These are phyloP conservation scores for Epipyxis sp. DNA, from an alignment of 108 stramenopile genomes.

Conservation along the genomic window DNA sequence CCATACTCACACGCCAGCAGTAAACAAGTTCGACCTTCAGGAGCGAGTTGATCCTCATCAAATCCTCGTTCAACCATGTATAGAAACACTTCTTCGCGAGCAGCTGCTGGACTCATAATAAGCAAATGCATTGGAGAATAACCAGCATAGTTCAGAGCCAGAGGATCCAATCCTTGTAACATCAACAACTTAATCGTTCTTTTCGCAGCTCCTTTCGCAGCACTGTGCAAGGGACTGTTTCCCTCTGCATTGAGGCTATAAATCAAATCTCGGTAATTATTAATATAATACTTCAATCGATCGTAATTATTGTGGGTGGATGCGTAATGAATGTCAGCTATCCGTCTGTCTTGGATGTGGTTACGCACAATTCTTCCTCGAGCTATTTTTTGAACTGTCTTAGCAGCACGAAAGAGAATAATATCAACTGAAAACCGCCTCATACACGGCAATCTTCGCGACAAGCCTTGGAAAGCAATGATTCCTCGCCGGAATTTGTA, in stretches of 20 bases:
- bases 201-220: conserved; percentile 16
- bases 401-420: background rate
- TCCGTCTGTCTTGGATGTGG: background rate
- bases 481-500: background rate
- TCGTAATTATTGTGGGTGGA: conserved; percentile 18
- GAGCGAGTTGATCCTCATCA: conserved; percentile 16
- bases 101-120: background rate
- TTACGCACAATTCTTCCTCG: background rate
- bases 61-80: conserved; percentile 28
- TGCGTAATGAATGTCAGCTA: background rate
- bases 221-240: conserved; percentile 18
- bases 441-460: background rate
- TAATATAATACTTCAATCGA: background rate
- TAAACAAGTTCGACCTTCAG: background rate
- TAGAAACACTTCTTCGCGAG: conserved; percentile 11
- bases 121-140: conserved; percentile 25
- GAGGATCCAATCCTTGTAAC: background rate
- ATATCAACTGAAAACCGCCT: background rate
- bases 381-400: background rate
- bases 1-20: background rate
- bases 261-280: background rate
- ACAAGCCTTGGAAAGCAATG: background rate
- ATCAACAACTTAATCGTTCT: conserved; percentile 13
- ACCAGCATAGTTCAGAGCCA: background rate
- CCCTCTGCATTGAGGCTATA: background rate